Evolutionary conservation across 2,329 filamentous ascomycete species (phyloP), one percentile per base, ranked within the genome.

Genomic region (Harringtonia aguacate): DNA sequence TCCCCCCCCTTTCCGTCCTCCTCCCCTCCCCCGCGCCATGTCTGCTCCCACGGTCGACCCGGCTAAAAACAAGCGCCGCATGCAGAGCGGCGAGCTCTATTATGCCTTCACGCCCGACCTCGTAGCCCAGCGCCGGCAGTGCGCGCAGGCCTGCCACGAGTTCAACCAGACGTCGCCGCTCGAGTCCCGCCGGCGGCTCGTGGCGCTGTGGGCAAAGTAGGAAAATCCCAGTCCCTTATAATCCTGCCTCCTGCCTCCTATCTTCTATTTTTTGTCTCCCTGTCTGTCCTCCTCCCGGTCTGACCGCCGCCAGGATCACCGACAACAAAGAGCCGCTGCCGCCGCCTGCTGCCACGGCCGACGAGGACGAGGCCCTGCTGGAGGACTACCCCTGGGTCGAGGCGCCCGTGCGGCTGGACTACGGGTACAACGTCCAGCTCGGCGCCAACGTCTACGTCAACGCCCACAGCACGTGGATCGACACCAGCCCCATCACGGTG

Each of bases 391-490:
- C 85, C 0, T 87, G 77, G 73, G 68, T 90, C 20, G 79, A 85
- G 48, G 63, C 72, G 0, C 86, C 85, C 0, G 67, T 92, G 43
- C 75, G 70, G 37, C 73, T 83, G 48, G 86, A 94, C 61, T 90
- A 92, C 53, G 87, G 87, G 4, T 80, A 72, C 54, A 88, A 92
- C 49, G 67, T 90, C 37, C 75, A 64, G 45, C 59, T 89, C 8
- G 86, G 84, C 17, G 65, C 75, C 36, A 77, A 79, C 44, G 84
- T 85, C 14, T 92, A 80, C 55, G 72, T 94, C 58, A 94, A 75
- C 63, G 79, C 73, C 58, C 81, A 86, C 61, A 81, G 76, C 53
- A 80, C 78, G 7, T 84, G 87, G 57, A 66, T 94, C 27, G 88
- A 94, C 58, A 89, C 84, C 1, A 84, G 80, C 58, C 62, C 69